Conservation (phyloP, 2,329 filamentous ascomycete genomes). For the Fusarium sterilihyphosum region DNA sequence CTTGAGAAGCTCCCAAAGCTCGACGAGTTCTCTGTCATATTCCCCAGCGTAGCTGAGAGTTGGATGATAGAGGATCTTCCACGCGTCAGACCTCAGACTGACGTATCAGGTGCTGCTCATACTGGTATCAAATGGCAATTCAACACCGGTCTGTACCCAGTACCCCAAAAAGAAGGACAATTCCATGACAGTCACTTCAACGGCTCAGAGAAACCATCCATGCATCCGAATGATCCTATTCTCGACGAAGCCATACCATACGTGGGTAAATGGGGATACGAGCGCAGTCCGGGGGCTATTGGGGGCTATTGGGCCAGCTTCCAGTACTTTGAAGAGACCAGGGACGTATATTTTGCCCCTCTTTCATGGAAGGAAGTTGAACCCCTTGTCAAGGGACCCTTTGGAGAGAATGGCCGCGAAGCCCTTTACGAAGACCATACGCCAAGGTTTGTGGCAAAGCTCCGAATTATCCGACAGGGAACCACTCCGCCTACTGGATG, state of each 20-base stretch:
- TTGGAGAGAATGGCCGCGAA: accelerated
- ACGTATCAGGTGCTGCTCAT: accelerated
- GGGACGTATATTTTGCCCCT: background rate
- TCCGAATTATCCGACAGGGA: background rate
- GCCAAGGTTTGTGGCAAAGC: background rate
- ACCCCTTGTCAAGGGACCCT: accelerated
- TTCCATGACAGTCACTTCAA: background rate
- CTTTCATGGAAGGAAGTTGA: background rate
- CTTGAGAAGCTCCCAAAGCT: background rate
- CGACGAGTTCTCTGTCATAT: background rate
- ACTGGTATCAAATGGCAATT: background rate
- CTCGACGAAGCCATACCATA: background rate
- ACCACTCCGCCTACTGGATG: background rate
- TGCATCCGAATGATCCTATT: accelerated
- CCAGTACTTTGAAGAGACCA: background rate
- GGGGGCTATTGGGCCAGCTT: background rate
- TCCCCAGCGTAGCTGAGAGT: accelerated
- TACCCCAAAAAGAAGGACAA: accelerated
- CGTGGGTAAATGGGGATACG: background rate
- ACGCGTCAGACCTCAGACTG: background rate
- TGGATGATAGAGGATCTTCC: background rate
- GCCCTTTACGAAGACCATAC: background rate
- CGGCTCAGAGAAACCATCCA: accelerated
- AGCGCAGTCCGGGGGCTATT: accelerated
- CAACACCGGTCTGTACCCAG: background rate